Base-by-base conservation (phyloP, 2,329 filamentous ascomycete species). In the Aphanocladium album region DNA sequence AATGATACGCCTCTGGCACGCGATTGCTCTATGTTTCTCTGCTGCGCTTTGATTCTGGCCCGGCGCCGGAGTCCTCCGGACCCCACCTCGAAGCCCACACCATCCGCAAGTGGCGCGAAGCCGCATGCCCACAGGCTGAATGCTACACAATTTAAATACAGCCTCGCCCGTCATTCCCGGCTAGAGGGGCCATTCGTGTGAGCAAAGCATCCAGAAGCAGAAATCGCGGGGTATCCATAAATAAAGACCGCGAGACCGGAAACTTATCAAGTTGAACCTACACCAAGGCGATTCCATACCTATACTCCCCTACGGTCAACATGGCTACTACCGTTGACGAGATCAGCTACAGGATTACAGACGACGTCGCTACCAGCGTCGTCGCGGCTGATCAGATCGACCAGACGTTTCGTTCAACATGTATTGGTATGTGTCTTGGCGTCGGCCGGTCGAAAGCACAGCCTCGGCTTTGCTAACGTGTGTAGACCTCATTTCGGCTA, bases 401-500 rank as follows among this genome's bases (percentile, higher is more conserved):
- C 72, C 75, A 74, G 67, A 84, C 82, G 30, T 87, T 88, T 68
- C 79, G 82, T 59, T 86, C 84, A 19, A 83, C 74, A 70, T 81
- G 77, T 68, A 86, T 87, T 66, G 85, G 85, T 87, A 71, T 67
- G 81, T 74, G 5, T 35, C 23, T 43, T n/a, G 12, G n/a, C 12
- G 25, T 33, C 25, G 2, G 12, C n/a, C n/a, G 25, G 11, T 21
- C 9, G n/a, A 21, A 37, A 12, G 11, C 49, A 23, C 16, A 41
- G 14, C 23, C 21, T 27, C 17, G 16, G 17, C 52, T 21, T 33
- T 59, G 25, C 45, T 37, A 33, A 35, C 21, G n/a, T 35, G 8
- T 47, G 19, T 63, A 88, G 85, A 88, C 69, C 76, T 89, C 54
- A 74, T 87, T 60, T 88, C 85, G 46, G 80, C 80, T 7, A 76